These are phyloP conservation scores for Excoecaria agallocha DNA, from an alignment of 345 rosid species.

Conservation along the genomic window DNA sequence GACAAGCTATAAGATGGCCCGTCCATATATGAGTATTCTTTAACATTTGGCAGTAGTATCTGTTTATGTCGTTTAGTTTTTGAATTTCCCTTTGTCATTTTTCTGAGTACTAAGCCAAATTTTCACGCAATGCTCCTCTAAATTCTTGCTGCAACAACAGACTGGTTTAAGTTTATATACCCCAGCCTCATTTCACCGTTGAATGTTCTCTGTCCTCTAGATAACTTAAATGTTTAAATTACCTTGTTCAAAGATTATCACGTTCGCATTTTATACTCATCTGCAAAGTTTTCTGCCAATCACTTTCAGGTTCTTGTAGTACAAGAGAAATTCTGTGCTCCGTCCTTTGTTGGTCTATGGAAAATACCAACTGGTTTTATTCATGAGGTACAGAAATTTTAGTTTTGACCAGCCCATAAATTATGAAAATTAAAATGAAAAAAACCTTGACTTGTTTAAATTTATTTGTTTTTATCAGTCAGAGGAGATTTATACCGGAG, in stretches of 20 bases:
- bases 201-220: no score
- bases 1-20: no score
- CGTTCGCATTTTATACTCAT: not conserved
- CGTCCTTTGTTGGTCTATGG: constrained; percentile 66
- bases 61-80: no score
- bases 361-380: constrained; percentile 95
- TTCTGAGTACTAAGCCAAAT: not conserved
- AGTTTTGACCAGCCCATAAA: not conserved
- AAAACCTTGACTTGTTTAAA: not conserved
- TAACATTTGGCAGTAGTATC: no score
- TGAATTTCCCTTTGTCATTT: no score
- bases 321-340: constrained; percentile 79
- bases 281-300: not conserved
- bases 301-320: constrained; percentile 85
- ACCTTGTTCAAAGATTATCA: not conserved
- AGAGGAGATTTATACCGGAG: constrained; percentile 84
- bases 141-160: not conserved
- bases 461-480: constrained; percentile 41
- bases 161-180: no score
- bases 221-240: not conserved
- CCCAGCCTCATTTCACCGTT: no score
- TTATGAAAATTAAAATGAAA: not conserved
- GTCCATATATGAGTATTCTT: no score
- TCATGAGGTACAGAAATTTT: constrained; percentile 48
- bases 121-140: not conserved